Evolutionary conservation across 2,329 filamentous ascomycete genomes (phyloP).

Genomic region (Aaosphaeria pasadenensis): DNA sequence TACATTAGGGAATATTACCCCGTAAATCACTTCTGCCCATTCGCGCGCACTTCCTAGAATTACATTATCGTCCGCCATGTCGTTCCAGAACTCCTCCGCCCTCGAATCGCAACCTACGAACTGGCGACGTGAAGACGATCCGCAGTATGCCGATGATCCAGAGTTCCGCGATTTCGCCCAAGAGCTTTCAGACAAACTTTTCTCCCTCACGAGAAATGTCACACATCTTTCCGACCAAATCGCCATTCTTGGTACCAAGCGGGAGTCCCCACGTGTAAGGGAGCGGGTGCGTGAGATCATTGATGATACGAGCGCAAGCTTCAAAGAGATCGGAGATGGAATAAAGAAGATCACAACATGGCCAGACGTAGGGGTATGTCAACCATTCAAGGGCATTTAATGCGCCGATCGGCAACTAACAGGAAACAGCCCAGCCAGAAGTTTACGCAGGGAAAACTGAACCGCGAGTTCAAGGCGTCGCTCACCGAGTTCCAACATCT

Average conservation of each 20-base stretch:
- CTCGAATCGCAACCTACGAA: slow-evolving; percentile 76
- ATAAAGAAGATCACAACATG: slow-evolving; percentile 86
- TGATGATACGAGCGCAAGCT: slow-evolving; percentile 80
- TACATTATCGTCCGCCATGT: slow-evolving; percentile 57
- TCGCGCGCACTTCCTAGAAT: neutral
- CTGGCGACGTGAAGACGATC: slow-evolving; percentile 65
- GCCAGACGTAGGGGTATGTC: slow-evolving; percentile 68
- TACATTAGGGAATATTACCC: neutral
- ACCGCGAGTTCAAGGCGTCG: slow-evolving; percentile 85
- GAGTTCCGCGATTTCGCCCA: slow-evolving; percentile 83
- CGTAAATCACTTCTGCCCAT: neutral
- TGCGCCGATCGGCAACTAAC: too few species aligned
- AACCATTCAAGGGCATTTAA: slow-evolving; percentile 17
- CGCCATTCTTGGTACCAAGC: slow-evolving; percentile 79
- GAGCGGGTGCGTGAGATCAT: slow-evolving; percentile 86
- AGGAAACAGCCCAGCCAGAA: slow-evolving; percentile 77
- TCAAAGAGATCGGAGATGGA: slow-evolving; percentile 89
- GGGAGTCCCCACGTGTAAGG: slow-evolving; percentile 85
- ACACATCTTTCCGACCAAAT: slow-evolving; percentile 81
- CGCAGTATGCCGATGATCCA: slow-evolving; percentile 84
- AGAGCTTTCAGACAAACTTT: slow-evolving; percentile 81
- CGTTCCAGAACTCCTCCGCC: slow-evolving; percentile 81
- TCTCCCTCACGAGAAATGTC: slow-evolving; percentile 84
- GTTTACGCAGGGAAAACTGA: slow-evolving; percentile 93
- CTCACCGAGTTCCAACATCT: slow-evolving; percentile 88